Evolutionary conservation across 2,329 filamentous ascomycete genomes (phyloP).

Genomic region (Botrytis porri): DNA sequence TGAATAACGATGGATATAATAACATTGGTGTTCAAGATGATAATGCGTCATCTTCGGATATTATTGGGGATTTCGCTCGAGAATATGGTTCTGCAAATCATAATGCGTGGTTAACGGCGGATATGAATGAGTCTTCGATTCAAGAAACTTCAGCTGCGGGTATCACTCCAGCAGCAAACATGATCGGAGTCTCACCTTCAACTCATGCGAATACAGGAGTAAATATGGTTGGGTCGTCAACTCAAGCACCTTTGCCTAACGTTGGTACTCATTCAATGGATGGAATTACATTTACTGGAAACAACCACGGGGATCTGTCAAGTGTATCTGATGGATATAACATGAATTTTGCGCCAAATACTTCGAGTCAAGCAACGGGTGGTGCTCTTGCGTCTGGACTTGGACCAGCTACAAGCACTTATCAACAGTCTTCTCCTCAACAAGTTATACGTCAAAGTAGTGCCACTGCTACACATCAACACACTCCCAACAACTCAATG

Average conservation of each 20-base stretch:
- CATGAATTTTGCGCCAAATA: not conserved
- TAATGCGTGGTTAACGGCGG: not conserved
- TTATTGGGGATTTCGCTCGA: not conserved
- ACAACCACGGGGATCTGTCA: not conserved
- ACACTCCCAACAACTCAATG: not conserved
- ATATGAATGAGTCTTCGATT: not conserved
- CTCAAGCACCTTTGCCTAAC: not conserved
- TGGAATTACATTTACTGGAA: not conserved
- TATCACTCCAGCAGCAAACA: not conserved
- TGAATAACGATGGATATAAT: not conserved
- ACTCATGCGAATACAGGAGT: not conserved
- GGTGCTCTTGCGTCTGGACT: not conserved
- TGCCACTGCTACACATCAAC: not conserved
- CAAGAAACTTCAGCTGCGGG: not conserved
- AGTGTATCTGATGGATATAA: not conserved
- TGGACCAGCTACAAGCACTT: not conserved
- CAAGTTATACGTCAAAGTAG: not conserved
- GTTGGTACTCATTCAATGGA: not conserved
- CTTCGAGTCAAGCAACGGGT: not conserved
- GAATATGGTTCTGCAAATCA: not conserved
- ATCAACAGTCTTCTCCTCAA: not conserved
- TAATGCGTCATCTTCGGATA: not conserved
- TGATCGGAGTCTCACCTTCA: not conserved
- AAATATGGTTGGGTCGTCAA: not conserved
- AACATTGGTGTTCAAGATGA: not conserved